Percentiles rank a stretch among this genome's conserved stretches.
phyloP scores from a whole-genome alignment of 1,284 basidiomycete genomes.

The Mycena citricolor region DNA sequence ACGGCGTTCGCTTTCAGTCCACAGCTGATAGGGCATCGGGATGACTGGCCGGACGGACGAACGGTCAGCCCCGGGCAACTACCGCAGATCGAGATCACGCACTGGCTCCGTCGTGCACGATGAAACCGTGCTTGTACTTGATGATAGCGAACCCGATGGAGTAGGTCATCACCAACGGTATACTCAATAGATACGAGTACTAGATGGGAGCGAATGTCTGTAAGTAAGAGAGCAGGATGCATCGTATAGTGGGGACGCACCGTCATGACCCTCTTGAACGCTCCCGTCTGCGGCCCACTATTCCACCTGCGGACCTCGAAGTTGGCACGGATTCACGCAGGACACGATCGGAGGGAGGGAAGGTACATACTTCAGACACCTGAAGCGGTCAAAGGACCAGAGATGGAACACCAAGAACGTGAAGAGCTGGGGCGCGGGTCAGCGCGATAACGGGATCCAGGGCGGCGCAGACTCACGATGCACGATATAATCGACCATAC shows the following conservation, averaged over 20 bases:
- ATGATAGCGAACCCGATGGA: constrained; percentile 62
- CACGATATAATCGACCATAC: constrained; percentile 59
- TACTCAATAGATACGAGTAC: constrained; percentile 69
- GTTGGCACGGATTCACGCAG: not conserved
- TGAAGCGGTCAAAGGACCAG: constrained; percentile 77
- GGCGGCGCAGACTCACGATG: constrained; percentile 40
- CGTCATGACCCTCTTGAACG: constrained; percentile 80
- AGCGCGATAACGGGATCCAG: not conserved
- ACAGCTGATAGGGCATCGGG: constrained; percentile 60
- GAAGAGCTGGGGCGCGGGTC: constrained; percentile 44
- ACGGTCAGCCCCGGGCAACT: not conserved
- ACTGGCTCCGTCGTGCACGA: constrained; percentile 51
- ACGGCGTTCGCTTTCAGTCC: constrained; percentile 45
- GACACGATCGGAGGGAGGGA: not conserved
- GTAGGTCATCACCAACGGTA: constrained; percentile 62
- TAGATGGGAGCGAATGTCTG: constrained; percentile 33
- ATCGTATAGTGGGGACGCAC: constrained; percentile 37
- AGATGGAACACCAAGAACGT: constrained; percentile 67
- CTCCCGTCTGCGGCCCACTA: constrained; percentile 59
- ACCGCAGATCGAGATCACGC: constrained; percentile 29
- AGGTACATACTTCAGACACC: constrained; percentile 57
- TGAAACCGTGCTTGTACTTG: constrained; percentile 69
- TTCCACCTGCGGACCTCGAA: constrained; percentile 52
- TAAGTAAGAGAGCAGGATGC: not conserved
- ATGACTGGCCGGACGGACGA: constrained; percentile 44